Base-by-base conservation (phyloP, 768 basidiomycete genomes). In the Hortiboletus flavorubellus region DNA sequence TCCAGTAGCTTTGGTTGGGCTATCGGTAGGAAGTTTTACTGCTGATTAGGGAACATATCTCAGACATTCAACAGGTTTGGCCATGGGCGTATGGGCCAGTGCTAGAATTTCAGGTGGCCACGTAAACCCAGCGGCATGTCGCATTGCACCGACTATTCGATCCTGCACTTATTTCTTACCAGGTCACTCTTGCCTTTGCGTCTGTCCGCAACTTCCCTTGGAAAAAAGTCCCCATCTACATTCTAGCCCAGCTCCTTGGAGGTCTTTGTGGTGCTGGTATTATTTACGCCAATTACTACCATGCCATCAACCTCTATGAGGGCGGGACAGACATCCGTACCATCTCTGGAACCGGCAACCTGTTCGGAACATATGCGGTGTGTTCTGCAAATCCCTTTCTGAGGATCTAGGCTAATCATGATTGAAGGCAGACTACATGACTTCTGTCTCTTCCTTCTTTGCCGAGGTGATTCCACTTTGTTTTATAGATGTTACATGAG, bases 151-250 rank as follows among this genome's bases (percentile, higher is more conserved):
- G 16, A 41, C 18, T 51, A 18, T 38, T 2, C 10, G 34, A n/a
- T 8, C 30, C 8, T 33, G 10, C n/a, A 18, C 51, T 63, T n/a
- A 65, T 30, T 33, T 23, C 39, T n/a, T 11, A 5, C 31, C 23
- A 86, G 85, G 77, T 91, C 26, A 93, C 91, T 16, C 69, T 93
- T 47, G 78, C 83, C 14, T 64, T 91, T 43, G 87, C 87, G 5
- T 74, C 81, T 3, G 83, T 84, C 68, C 82, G 90, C 58, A 78
- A 77, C 44, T 91, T 93, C 70, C 88, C 91, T 0, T 87, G 87
- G 86, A 78, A 77, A 60, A 92, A 92, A 67, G 91, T 91, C 0
- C 91, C 91, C 0, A 76, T 62, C 21, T 91, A 84, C 66, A 79
- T 87, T 44, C 63, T 82, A 46, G 79, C 84, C 0, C 87, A 89